Evolutionary conservation across 2,329 filamentous ascomycete species (phyloP).

Genomic region (Verticillium longisporum): DNA sequence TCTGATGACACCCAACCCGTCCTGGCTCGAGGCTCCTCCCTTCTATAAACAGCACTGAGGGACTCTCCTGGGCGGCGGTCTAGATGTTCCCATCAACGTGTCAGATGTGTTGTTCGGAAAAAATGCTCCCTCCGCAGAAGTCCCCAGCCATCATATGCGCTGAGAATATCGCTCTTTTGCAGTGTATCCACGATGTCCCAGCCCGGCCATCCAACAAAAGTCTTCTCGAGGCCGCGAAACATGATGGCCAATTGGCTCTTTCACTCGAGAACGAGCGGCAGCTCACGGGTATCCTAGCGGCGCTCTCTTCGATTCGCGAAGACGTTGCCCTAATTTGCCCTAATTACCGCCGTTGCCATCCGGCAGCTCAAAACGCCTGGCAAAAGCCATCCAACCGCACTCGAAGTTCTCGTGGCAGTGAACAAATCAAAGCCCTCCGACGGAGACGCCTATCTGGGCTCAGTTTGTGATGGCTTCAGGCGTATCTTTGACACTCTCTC

Average conservation of each 20-base stretch:
- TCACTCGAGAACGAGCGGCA: conserved; percentile 23
- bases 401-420: conserved; percentile 23
- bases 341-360: conserved; percentile 26
- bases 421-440: conserved; percentile 16
- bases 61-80: no score
- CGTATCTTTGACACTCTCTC: conserved; percentile 12
- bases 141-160: conserved; percentile 10
- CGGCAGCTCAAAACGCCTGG: conserved; percentile 11
- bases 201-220: conserved; percentile 10
- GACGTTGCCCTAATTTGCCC: no score
- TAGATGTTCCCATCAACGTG: no score
- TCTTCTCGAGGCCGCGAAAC: neutral
- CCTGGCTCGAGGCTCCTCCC: no score
- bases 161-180: conserved; percentile 18
- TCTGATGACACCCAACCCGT: no score
- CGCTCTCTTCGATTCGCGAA: conserved; percentile 22
- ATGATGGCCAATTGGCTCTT: conserved; percentile 15
- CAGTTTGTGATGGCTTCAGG: conserved; percentile 8
- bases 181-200: conserved; percentile 19
- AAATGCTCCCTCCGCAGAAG: neutral
- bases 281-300: conserved; percentile 21
- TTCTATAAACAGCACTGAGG: no score
- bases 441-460: conserved; percentile 13
- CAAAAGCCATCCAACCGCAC: neutral
- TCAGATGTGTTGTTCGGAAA: no score